These are phyloP conservation scores for Leccinellum luteum DNA, from an alignment of 768 basidiomycete genomes.

Conservation along the genomic window DNA sequence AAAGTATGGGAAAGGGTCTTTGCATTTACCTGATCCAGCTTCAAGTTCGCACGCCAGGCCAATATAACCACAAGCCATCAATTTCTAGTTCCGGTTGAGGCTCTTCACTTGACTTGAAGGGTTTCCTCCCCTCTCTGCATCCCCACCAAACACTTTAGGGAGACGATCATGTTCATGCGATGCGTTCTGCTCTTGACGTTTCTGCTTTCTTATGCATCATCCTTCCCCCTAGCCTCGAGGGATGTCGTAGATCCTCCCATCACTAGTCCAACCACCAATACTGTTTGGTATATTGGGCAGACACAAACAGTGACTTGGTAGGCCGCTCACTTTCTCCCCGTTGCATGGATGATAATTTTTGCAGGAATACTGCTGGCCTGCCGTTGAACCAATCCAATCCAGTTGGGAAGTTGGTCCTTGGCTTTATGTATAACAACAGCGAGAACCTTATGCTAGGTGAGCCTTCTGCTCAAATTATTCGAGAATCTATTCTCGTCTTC, in stretches of 20 bases:
- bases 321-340: background rate
- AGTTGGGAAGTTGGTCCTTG: constrained; percentile 31
- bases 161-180: constrained; percentile 26
- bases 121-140: constrained; percentile 18
- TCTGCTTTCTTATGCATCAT: constrained; percentile 19
- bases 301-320: constrained; percentile 51
- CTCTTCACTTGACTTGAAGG: constrained; percentile 10
- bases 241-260: constrained; percentile 51
- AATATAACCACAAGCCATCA: constrained; percentile 14
- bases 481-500: background rate
- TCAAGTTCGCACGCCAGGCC: constrained; percentile 21
- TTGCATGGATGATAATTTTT: constrained; percentile 30
- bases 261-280: constrained; percentile 38
- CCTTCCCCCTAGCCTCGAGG: constrained; percentile 35
- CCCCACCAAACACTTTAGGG: constrained; percentile 5
- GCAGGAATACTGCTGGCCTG: constrained; percentile 20
- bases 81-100: constrained; percentile 6
- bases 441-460: constrained; percentile 32
- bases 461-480: constrained; percentile 1
- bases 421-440: constrained; percentile 25
- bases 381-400: constrained; percentile 30
- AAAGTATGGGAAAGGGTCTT: background rate
- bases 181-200: constrained; percentile 22
- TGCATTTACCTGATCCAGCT: constrained; percentile 10
- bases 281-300: constrained; percentile 46